Evolutionary conservation across 2,329 filamentous ascomycete genomes (phyloP), one percentile per base, ranked within the genome.

Genomic region (Botrytis elliptica): DNA sequence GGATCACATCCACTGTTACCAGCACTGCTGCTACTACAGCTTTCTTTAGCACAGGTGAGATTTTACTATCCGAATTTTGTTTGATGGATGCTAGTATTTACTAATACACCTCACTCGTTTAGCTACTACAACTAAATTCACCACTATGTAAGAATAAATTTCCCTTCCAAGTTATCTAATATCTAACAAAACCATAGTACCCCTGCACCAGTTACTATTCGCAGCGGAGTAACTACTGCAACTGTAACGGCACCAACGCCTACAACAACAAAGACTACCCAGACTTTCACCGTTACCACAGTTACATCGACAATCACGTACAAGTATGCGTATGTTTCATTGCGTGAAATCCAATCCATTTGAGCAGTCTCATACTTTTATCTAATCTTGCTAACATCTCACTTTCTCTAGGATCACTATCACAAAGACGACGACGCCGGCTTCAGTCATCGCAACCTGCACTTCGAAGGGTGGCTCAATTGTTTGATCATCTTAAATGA

Each of bases 11-110:
- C 29, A 72, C 71, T n/a, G 16, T 69, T 20, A 72, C 40, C 8
- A 69, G 29, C 33, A 69, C 64, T 22, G 68, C 71, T 33, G 46
- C 33, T 40, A 69, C 71, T 16, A 69, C 71, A 38, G 69, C 71
- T 12, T 72, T 72, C 33, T 69, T 49, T 36, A 72, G 20, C n/a
- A 72, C 71, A 33, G 36, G 71, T 72, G 68, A 72, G 71, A 44
- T 52, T 8, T 5, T 55, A 9, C 18, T 10, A 2, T 14, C n/a
- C 25, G 18, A 25, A 6, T 6, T 42, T 49, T 29, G 25, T 33
- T 3, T 40, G 2, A 16, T 40, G 18, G n/a, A 25, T 49, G 18
- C 29, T 33, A 40, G 25, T 5, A 62, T 16, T 49, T 60, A 38
- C 66, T 68, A 33, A 68, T n/a, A 29, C 16, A 25, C 16, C 8